phyloP scores from a whole-genome alignment of 2,329 filamentous ascomycete genomes.

The Biscogniauxia mediterranea region DNA sequence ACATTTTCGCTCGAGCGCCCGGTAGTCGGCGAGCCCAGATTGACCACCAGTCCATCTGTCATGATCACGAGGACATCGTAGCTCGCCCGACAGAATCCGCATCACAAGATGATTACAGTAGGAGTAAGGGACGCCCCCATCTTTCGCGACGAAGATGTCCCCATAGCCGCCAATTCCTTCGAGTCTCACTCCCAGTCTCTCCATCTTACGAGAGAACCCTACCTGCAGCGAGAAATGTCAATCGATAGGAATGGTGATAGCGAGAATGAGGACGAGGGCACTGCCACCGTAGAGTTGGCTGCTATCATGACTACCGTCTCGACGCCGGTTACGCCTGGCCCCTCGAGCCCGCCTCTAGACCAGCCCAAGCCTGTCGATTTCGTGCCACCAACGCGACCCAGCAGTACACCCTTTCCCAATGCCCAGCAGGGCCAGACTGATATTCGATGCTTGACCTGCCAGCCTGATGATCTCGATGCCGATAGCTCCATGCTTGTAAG shows the following conservation, averaged over 20 bases:
- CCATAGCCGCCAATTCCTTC: constrained; percentile 20
- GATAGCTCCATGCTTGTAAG: constrained; percentile 27
- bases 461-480: constrained; percentile 32
- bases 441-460: constrained; percentile 40
- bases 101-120: constrained; percentile 24
- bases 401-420: constrained; percentile 59
- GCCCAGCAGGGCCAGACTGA: constrained; percentile 48
- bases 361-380: constrained; percentile 48
- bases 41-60: constrained; percentile 10
- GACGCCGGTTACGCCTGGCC: constrained; percentile 55
- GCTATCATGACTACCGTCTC: constrained; percentile 48
- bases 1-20: neutral
- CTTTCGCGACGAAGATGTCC: constrained; percentile 25
- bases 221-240: constrained; percentile 27
- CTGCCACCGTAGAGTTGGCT: constrained; percentile 42
- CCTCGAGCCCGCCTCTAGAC: constrained; percentile 50
- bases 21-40: constrained; percentile 3
- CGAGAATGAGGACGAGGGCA: constrained; percentile 36
- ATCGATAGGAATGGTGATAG: constrained; percentile 19
- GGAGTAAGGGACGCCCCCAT: constrained; percentile 21
- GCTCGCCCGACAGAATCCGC: constrained; percentile 7
- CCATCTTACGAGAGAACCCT: constrained; percentile 27
- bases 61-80: constrained; percentile 22
- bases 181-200: constrained; percentile 24
- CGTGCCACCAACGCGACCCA: constrained; percentile 51